A percentile compares a stretch with the other conserved stretches of the same genome.
phyloP scores from a whole-genome alignment of 306 rosid genomes.

The Crotalaria pallida region DNA sequence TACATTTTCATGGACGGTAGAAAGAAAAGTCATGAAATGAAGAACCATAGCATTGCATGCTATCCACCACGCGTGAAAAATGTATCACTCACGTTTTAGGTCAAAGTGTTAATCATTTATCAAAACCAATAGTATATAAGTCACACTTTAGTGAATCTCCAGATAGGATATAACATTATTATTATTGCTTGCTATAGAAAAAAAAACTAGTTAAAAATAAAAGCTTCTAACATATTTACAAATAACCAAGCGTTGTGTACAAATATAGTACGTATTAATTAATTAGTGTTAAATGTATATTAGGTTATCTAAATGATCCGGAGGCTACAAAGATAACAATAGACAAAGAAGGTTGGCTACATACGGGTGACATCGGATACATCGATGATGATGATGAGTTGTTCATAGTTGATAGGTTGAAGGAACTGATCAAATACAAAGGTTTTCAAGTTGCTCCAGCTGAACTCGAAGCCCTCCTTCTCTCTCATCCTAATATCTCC shows the following conservation, averaged over 20 bases:
- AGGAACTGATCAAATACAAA: slow-evolving; percentile 28
- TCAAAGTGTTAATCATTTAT: too few species aligned
- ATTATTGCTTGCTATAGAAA: too few species aligned
- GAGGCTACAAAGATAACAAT: slow-evolving; percentile 24
- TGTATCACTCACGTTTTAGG: too few species aligned
- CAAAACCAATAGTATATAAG: too few species aligned
- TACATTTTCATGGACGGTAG: too few species aligned
- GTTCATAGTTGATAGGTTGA: slow-evolving; percentile 31
- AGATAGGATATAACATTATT: too few species aligned
- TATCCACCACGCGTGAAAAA: too few species aligned
- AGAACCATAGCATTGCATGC: too few species aligned
- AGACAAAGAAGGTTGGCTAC: slow-evolving; percentile 34
- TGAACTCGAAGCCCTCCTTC: slow-evolving; percentile 26
- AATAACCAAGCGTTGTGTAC: neutral
- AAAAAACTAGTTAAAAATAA: too few species aligned
- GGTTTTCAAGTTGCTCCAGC: slow-evolving; percentile 37
- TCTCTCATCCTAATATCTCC: neutral
- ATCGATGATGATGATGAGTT: slow-evolving; percentile 28
- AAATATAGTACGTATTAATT: too few species aligned
- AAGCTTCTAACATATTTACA: neutral
- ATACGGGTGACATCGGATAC: slow-evolving; percentile 28
- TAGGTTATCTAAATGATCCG: slow-evolving; percentile 27
- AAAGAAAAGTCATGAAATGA: too few species aligned
- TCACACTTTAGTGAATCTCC: too few species aligned
- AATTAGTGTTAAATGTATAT: neutral